Conservation (phyloP, 805 yeast species). For the Diddensiella santjacobensis region DNA sequence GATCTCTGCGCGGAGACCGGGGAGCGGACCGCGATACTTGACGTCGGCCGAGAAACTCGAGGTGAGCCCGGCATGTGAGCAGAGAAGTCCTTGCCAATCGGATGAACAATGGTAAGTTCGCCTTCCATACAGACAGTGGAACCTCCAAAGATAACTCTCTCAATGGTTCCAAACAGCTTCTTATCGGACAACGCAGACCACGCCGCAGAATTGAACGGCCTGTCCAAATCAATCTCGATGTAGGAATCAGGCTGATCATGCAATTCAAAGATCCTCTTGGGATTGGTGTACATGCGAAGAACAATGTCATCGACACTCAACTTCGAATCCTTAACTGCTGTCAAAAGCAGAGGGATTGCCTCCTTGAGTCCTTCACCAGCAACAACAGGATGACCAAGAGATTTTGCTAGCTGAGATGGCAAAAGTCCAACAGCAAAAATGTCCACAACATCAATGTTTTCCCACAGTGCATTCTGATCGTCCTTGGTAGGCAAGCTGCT, state of each 20-base stretch:
- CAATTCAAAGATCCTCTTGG: conserved; percentile 75
- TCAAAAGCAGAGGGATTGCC: conserved; percentile 73
- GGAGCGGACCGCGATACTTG: neutral
- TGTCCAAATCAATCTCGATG: conserved; percentile 81
- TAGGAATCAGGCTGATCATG: conserved; percentile 68
- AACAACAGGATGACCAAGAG: conserved; percentile 53
- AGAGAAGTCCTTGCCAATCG: conserved; percentile 57
- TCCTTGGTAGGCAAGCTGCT: conserved; percentile 71
- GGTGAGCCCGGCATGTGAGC: conserved; percentile 12
- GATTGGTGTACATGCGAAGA: conserved; percentile 71
- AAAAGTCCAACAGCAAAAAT: conserved; percentile 80
- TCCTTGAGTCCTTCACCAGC: conserved; percentile 79
- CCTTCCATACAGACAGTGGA: conserved; percentile 86
- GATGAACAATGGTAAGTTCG: conserved; percentile 54
- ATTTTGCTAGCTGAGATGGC: conserved; percentile 69
- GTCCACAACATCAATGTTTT: conserved; percentile 65
- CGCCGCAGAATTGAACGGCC: conserved; percentile 43
- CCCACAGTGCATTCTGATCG: conserved; percentile 84
- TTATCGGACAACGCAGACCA: conserved; percentile 54
- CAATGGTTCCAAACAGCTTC: conserved; percentile 74
- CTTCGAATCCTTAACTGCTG: conserved; percentile 72
- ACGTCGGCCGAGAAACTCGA: conserved; percentile 32
- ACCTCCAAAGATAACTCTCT: conserved; percentile 75
- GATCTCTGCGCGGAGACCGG: neutral
- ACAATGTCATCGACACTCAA: conserved; percentile 71